Base-by-base conservation (phyloP, 2,329 filamentous ascomycete species). In the Monosporascus ibericus region DNA sequence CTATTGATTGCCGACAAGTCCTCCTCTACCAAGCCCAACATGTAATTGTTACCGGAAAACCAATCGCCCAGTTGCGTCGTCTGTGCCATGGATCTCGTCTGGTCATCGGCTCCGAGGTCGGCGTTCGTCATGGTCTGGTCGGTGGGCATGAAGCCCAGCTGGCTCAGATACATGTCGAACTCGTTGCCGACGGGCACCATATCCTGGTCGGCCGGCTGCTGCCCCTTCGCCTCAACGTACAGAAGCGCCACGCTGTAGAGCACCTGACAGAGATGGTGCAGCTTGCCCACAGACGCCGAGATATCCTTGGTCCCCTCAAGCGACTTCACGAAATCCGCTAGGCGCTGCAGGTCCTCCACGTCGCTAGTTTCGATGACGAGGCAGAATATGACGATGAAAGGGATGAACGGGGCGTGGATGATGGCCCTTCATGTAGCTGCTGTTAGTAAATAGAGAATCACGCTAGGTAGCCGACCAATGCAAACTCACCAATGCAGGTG, bases 251-350 rank as follows among this genome's bases (percentile, higher is more conserved):
- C 77, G 37, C 73, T 80, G 56, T 79, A 75, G 48, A 86, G 75
- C 2, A 83, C 75, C 47, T 80, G 74, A 56, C 81, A 85, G 15
- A 86, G 72, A 25, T 75, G 79, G 55, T 81, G 75, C 17, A 84
- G 69, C 57, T 80, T 80, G 25, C 74, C 71, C 6, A 80, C 76
- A 0, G 78, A 77, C 51, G 80, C 62, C 1, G 70, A 73, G 2
- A 72, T 58, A 5, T 75, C 70, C 34, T 72, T 72, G 5, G 75
- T 74, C 0, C 74, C 72, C 52, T 77, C 74, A 1, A 84, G 73
- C 14, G 77, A 82, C 5, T 67, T 61, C 46, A 77, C 72, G 18
- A 85, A 77, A 2, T 71, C 72, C n/a, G 70, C 62, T 1, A 84
- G 72, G 24, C 79, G 77, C 9, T 66, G 65, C 18, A 72, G 64